phyloP scores from a whole-genome alignment of 2,329 filamentous ascomycete species.

The Tolypocladium guangdongense region DNA sequence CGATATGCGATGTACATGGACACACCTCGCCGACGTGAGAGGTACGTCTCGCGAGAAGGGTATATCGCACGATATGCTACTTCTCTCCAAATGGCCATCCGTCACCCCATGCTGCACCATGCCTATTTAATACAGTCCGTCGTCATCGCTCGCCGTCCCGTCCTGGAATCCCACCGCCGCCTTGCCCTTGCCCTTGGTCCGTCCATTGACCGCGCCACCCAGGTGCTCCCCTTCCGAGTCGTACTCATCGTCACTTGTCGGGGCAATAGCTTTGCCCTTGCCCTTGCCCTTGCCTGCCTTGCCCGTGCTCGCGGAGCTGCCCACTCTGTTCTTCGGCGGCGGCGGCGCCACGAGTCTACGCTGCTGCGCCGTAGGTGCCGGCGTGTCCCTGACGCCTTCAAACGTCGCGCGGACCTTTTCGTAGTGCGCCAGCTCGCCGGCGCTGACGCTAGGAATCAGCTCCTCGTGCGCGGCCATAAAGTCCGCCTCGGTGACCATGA shows the following conservation, averaged over 20 bases:
- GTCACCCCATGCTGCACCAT: not conserved
- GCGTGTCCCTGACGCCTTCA: constrained; percentile 42
- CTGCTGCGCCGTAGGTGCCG: constrained; percentile 8
- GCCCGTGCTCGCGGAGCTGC: constrained; percentile 20
- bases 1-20: not conserved
- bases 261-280: constrained; percentile 23
- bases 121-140: constrained; percentile 43
- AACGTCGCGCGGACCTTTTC: constrained; percentile 74
- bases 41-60: not conserved
- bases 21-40: too few relatives aligned
- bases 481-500: constrained; percentile 82
- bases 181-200: constrained; percentile 46
- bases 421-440: constrained; percentile 86
- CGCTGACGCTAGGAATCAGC: constrained; percentile 86
- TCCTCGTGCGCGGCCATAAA: constrained; percentile 74
- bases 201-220: constrained; percentile 19
- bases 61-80: not conserved
- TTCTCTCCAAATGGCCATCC: not conserved
- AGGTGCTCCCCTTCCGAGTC: constrained; percentile 22
- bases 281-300: constrained; percentile 22
- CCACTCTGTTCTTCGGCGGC: constrained; percentile 8
- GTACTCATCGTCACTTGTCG: constrained; percentile 20
- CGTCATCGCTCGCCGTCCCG: constrained; percentile 45
- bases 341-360: constrained; percentile 16
- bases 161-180: constrained; percentile 40